Conservation (phyloP, 257 asterid genomes). For the Nicotiana obtusifolia region DNA sequence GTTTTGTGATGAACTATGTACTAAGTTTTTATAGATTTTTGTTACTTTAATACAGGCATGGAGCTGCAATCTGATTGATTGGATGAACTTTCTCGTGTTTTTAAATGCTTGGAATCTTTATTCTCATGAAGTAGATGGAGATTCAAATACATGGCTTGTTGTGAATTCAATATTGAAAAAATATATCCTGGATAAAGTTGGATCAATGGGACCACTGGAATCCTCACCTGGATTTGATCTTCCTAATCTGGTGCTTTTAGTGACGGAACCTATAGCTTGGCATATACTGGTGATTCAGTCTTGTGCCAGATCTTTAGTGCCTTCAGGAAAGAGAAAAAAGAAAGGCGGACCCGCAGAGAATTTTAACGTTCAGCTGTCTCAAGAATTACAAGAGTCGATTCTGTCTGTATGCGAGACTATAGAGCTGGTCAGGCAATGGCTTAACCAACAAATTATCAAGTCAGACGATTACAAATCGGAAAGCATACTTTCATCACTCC, state of each 20-base stretch:
- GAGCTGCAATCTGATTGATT: slow-evolving; percentile 46
- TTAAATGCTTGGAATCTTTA: slow-evolving; percentile 81
- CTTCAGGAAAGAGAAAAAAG: slow-evolving; percentile 92
- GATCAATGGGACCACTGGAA: slow-evolving; percentile 40
- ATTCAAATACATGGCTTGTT: slow-evolving; percentile 42
- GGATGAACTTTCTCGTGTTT: slow-evolving; percentile 78
- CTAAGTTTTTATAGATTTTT: background rate
- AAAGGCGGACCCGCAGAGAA: slow-evolving; percentile 64
- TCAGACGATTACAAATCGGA: slow-evolving; percentile 43
- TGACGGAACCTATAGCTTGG: slow-evolving; percentile 93
- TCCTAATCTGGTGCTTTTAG: slow-evolving; percentile 56
- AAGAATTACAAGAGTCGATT: slow-evolving; percentile 51
- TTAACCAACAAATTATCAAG: slow-evolving; percentile 46
- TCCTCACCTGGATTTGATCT: slow-evolving; percentile 71
- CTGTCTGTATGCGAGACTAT: slow-evolving; percentile 50
- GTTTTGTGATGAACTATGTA: background rate
- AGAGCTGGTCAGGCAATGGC: slow-evolving; percentile 55
- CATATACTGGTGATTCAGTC: slow-evolving; percentile 69
- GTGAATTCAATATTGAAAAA: slow-evolving; percentile 59
- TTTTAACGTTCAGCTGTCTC: slow-evolving; percentile 31
- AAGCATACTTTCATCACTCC: slow-evolving; percentile 43
- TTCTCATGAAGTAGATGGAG: slow-evolving; percentile 47
- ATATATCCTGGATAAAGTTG: slow-evolving; percentile 43
- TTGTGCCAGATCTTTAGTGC: slow-evolving; percentile 48
- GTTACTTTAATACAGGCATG: slow-evolving; percentile 38